These are phyloP conservation scores for Elaphomyces granulatus DNA, from an alignment of 495 filamentous ascomycete genomes.

Conservation along the genomic window DNA sequence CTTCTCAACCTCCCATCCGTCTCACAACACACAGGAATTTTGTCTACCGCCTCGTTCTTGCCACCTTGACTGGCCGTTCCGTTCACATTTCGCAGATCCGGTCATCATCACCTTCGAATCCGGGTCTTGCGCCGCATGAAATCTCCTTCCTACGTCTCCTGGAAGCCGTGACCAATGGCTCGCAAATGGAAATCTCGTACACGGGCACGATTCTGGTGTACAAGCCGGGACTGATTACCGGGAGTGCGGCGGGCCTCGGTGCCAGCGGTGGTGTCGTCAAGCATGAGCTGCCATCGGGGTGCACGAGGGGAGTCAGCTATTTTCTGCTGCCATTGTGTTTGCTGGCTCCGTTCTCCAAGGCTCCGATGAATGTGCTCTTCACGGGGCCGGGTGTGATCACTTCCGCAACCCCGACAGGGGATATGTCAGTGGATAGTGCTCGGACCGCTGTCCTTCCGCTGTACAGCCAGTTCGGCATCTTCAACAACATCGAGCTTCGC, in stretches of 20 bases:
- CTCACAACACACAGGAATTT: slow-evolving; percentile 78
- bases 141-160: slow-evolving; percentile 91
- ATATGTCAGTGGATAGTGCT: slow-evolving; percentile 82
- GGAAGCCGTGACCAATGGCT: slow-evolving; percentile 90
- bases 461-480: slow-evolving; percentile 80
- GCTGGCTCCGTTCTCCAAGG: slow-evolving; percentile 85
- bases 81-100: slow-evolving; percentile 91
- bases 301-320: slow-evolving; percentile 74
- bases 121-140: slow-evolving; percentile 83
- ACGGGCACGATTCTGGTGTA: slow-evolving; percentile 87
- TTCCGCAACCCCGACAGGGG: slow-evolving; percentile 59
- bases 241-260: slow-evolving; percentile 50
- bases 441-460: slow-evolving; percentile 85
- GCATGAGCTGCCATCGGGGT: slow-evolving; percentile 62
- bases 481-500: slow-evolving; percentile 72
- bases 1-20: slow-evolving; percentile 37
- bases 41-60: slow-evolving; percentile 69
- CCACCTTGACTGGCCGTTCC: slow-evolving; percentile 79
- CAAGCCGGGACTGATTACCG: slow-evolving; percentile 82
- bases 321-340: slow-evolving; percentile 82
- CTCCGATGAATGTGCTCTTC: slow-evolving; percentile 74
- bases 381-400: slow-evolving; percentile 91
- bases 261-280: slow-evolving; percentile 53
- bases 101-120: slow-evolving; percentile 62
- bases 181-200: slow-evolving; percentile 83